These are phyloP conservation scores for Aspergillus bridgeri DNA, from an alignment of 495 filamentous ascomycete species.

Conservation along the genomic window DNA sequence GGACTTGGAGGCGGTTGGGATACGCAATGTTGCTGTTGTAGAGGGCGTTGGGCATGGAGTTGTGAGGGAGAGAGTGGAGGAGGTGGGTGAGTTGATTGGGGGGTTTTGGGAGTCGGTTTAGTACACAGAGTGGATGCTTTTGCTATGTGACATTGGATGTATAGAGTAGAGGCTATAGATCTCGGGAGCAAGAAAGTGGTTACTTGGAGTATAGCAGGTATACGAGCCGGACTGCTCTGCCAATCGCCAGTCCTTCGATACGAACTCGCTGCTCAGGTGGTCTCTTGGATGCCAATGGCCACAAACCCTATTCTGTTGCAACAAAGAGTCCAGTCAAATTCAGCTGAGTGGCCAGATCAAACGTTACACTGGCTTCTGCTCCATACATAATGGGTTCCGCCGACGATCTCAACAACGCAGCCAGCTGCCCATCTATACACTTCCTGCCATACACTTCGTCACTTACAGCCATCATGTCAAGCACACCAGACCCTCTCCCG, in stretches of 20 bases:
- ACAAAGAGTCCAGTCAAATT: neutral
- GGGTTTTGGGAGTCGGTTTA: slow-evolving; percentile 40
- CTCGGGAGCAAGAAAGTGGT: too few relatives aligned
- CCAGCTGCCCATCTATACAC: neutral
- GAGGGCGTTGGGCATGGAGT: slow-evolving; percentile 36
- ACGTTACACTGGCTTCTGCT: neutral
- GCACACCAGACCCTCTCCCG: neutral
- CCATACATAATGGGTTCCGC: neutral
- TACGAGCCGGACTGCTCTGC: neutral
- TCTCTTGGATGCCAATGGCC: neutral
- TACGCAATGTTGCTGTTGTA: slow-evolving; percentile 34
- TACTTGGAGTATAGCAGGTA: neutral
- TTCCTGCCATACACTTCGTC: neutral
- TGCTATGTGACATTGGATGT: neutral
- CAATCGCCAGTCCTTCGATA: neutral
- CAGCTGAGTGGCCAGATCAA: neutral
- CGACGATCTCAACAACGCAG: neutral
- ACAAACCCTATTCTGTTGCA: neutral
- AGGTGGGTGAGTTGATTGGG: neutral
- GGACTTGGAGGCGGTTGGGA: slow-evolving; percentile 29
- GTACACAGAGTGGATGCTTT: neutral
- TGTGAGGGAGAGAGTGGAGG: slow-evolving; percentile 20
- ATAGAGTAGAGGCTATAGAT: neutral
- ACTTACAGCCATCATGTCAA: neutral
- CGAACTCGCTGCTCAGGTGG: neutral